Base-by-base conservation (phyloP, 148 eudicot species). In the Camellia granthamiana region DNA sequence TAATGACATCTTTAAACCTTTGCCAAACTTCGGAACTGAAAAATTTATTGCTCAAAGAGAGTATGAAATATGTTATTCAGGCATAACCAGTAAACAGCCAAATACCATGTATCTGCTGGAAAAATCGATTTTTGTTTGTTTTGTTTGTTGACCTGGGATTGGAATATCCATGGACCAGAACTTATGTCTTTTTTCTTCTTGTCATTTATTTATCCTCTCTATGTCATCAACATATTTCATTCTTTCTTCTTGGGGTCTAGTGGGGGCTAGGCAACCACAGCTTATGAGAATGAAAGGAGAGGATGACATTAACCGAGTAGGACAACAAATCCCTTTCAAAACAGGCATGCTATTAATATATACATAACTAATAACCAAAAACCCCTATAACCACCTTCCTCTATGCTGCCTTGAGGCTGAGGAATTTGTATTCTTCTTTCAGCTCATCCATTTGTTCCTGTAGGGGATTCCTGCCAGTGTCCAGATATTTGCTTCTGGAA, bases 401-500 rank as follows among this genome's bases (percentile, higher is more conserved):
- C 23, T 42, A 41, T 16, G 64, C 64, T 42, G n/a, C 19, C 51
- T 19, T 19, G 43, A 77, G 73, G 49, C n/a, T 78, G 46, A 54
- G 74, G 66, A 60, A 58, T 78, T 63, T 63, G 54, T 55, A 5
- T 42, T 38, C n/a, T 78, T 41, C 80, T 52, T 64, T 60, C 7
- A 41, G n/a, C 18, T 79, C 15, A 15, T 74, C 51, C 19, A 12
- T 65, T 11, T 84, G 60, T 42, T 81, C 61, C 46, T 90, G 78
- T 77, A 97, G 99, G 99, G 99, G 55, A 87, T 89, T 86, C 99
- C 99, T 79, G 99, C 92, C 71, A 91, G 90, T 87, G 90, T 94
- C 86, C 98, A 97, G 87, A 90, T 97, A 91, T 97, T 80, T 91
- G 76, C 88, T 43, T 90, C 90, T 84, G 94, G 87, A 75, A 86